Evolutionary conservation across 768 basidiomycete genomes (phyloP).

Genomic region (Leccinum fibrillosum): DNA sequence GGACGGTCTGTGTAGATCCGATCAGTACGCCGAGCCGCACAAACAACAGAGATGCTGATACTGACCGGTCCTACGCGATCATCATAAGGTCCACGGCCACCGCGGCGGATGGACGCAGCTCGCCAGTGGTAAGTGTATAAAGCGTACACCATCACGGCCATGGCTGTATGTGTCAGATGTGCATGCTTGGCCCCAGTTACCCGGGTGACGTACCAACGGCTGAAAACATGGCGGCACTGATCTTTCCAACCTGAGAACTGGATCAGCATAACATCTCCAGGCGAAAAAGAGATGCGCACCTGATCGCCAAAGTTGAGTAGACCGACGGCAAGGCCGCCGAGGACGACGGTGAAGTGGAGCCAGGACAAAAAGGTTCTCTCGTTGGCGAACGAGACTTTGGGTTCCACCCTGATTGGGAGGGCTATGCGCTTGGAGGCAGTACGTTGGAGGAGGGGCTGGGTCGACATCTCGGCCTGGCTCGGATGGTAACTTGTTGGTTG

Average conservation of each 20-base stretch:
- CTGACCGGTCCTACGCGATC: constrained; percentile 92
- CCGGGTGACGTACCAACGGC: constrained; percentile 65
- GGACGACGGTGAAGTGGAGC: constrained; percentile 97
- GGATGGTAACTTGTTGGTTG: neutral
- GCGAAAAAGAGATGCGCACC: constrained; percentile 35
- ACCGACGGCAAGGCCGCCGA: constrained; percentile 94
- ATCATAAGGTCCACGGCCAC: constrained; percentile 94
- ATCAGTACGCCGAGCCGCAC: constrained; percentile 7
- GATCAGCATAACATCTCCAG: neutral
- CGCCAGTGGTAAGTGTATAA: constrained; percentile 96
- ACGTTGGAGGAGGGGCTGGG: constrained; percentile 94
- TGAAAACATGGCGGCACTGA: constrained; percentile 96
- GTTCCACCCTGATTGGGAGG: constrained; percentile 91
- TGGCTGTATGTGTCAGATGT: constrained; percentile 51
- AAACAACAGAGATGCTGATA: constrained; percentile 23
- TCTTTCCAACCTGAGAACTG: constrained; percentile 74
- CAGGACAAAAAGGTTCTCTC: constrained; percentile 97
- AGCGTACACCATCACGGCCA: constrained; percentile 97
- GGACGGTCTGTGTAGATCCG: constrained; percentile 54
- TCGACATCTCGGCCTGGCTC: constrained; percentile 64
- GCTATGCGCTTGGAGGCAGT: constrained; percentile 94
- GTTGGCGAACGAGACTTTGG: constrained; percentile 93
- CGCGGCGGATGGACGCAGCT: constrained; percentile 85
- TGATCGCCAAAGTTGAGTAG: constrained; percentile 98
- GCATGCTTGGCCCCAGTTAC: neutral